A percentile compares a stretch with the other conserved stretches of the same genome.
Evolutionary conservation across 352 stramenopile genomes (phyloP).

Genomic region (Phytophthora fragariae): DNA sequence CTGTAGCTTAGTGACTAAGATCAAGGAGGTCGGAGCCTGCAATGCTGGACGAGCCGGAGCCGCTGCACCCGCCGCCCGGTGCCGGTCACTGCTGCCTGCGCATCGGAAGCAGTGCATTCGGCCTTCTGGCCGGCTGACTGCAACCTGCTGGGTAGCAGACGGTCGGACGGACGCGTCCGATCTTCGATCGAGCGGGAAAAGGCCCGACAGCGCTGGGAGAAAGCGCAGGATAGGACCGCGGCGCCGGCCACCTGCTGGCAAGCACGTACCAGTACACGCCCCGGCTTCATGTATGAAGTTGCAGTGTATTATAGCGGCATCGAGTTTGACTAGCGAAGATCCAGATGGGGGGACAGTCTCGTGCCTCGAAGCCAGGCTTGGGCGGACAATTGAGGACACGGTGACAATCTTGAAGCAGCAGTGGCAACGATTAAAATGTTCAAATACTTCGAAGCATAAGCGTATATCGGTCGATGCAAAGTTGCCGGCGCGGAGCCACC

Average conservation of each 20-base stretch:
- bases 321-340: conserved; percentile 4
- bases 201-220: conserved; percentile 29
- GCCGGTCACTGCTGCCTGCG: conserved; percentile 3
- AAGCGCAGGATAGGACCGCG: conserved; percentile 31
- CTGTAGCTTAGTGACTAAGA: neutral
- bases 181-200: conserved; percentile 33
- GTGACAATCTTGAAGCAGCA: neutral
- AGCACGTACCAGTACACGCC: conserved; percentile 25
- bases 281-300: neutral
- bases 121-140: conserved; percentile 12
- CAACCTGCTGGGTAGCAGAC: conserved; percentile 30
- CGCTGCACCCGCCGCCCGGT: conserved; percentile 3
- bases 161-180: conserved; percentile 18
- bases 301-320: neutral
- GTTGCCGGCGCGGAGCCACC: neutral
- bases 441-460: neutral
- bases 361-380: conserved; percentile 2
- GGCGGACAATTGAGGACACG: neutral
- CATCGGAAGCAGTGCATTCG: conserved; percentile 12
- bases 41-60: conserved; percentile 16
- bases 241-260: conserved; percentile 31
- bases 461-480: neutral
- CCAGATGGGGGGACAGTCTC: conserved; percentile 4
- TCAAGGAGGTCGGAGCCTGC: conserved; percentile 5
- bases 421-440: neutral